These are phyloP conservation scores for Ceratobasidium sp. DNA, from an alignment of 1,284 basidiomycete genomes.

Conservation along the genomic window DNA sequence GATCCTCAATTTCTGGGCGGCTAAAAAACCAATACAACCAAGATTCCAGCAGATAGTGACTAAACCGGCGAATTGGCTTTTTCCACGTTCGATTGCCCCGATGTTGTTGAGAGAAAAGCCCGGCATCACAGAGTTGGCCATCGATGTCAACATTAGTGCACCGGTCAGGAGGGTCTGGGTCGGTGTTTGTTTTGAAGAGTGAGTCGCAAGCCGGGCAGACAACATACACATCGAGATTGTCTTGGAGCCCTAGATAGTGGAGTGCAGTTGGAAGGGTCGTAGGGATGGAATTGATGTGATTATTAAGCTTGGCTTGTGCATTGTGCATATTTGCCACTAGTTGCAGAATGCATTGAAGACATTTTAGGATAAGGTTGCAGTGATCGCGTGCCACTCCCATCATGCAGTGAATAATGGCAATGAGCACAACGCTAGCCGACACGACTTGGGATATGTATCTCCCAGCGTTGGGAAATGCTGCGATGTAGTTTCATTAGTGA, in stretches of 20 bases:
- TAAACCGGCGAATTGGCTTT: conserved; percentile 5
- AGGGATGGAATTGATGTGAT: not conserved
- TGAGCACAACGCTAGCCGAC: not conserved
- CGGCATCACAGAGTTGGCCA: not conserved
- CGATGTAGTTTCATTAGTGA: not conserved
- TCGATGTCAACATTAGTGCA: not conserved
- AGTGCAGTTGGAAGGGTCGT: not conserved
- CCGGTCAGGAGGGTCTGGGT: not conserved
- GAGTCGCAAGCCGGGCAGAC: not conserved
- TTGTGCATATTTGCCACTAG: not conserved
- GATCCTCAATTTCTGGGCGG: conserved; percentile 41
- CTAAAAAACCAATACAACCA: conserved; percentile 34
- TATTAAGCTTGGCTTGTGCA: not conserved
- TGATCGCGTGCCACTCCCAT: conserved; percentile 12
- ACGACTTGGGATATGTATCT: not conserved
- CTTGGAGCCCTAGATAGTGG: not conserved
- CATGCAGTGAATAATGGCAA: conserved; percentile 11
- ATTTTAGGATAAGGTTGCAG: not conserved
- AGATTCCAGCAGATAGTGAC: conserved; percentile 7
- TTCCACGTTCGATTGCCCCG: not conserved
- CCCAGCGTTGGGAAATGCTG: not conserved
- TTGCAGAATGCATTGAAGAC: not conserved
- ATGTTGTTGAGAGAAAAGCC: not conserved
- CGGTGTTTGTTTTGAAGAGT: not conserved
- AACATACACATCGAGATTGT: not conserved